Evolutionary conservation across 31 red algal genomes (phyloP).

Genomic region (Odonthalia washingtoniensis): DNA sequence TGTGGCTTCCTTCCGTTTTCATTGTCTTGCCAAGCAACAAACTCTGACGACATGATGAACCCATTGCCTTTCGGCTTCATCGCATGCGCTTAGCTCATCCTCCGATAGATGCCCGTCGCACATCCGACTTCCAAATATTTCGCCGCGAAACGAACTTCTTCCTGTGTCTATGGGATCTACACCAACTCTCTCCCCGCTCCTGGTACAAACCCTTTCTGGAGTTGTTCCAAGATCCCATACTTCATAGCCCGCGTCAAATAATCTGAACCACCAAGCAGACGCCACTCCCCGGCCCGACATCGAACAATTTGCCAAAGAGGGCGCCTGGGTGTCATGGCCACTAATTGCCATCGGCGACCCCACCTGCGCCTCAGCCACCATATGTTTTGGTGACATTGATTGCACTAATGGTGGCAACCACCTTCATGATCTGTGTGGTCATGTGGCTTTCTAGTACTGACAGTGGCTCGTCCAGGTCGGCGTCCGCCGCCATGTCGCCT

Average conservation of each 20-base stretch:
- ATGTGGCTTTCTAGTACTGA: background rate
- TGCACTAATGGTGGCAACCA: conserved; percentile 38
- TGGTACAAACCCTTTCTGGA: background rate
- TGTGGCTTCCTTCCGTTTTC: background rate
- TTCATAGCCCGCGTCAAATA: background rate
- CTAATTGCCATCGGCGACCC: no score
- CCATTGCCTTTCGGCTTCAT: background rate
- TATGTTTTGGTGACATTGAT: conserved; percentile 26
- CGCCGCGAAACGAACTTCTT: background rate
- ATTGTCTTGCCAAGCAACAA: background rate
- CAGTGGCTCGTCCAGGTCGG: background rate
- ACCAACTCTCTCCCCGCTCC: background rate
- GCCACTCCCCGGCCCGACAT: conserved; percentile 3
- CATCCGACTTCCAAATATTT: conserved; percentile 5
- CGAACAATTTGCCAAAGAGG: background rate
- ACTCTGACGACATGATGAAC: conserved; percentile 24
- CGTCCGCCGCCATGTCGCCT: background rate
- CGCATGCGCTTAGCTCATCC: background rate
- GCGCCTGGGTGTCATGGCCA: no score
- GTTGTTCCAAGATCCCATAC: conserved; percentile 32
- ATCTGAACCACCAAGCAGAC: conserved; percentile 3
- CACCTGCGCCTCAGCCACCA: background rate
- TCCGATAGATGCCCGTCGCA: conserved; percentile 5
- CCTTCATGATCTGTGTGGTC: conserved; percentile 36
- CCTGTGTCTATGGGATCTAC: conserved; percentile 8